Evolutionary conservation across 371 early-diverging fungal species (phyloP).

Genomic region (Mortierella sp.): DNA sequence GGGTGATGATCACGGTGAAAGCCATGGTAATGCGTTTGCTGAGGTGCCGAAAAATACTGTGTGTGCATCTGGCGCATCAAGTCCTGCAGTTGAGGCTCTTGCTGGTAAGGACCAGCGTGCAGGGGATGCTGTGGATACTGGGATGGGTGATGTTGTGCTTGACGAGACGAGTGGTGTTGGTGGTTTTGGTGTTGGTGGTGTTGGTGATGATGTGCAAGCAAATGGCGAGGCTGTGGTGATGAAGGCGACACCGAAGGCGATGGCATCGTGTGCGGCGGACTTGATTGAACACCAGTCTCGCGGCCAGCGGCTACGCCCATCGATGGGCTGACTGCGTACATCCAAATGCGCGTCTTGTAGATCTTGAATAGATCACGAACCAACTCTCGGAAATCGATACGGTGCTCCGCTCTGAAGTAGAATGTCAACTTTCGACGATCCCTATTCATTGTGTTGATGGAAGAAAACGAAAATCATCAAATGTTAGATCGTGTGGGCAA

Average conservation of each 20-base stretch:
- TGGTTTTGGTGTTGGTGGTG: constrained; percentile 2
- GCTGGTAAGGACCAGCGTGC: constrained; percentile 16
- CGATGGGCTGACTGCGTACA: constrained; percentile 71
- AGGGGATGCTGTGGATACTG: constrained; percentile 7
- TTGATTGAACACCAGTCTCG: constrained; percentile 4
- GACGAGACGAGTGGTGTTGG: constrained; percentile 13
- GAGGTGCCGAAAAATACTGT: constrained; percentile 20
- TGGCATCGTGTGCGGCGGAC: constrained; percentile 1
- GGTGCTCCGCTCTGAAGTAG: constrained; percentile 93
- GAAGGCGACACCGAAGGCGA: constrained; percentile 18
- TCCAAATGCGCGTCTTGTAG: constrained; percentile 99
- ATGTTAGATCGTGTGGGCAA: no score
- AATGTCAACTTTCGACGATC: constrained; percentile 96
- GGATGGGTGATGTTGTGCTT: constrained; percentile 10
- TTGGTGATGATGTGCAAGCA: not conserved
- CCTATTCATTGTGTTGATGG: no score
- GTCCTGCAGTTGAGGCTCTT: constrained; percentile 23
- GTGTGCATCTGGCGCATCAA: constrained; percentile 27
- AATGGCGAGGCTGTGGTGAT: constrained; percentile 12
- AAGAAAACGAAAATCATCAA: no score
- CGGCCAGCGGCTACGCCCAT: constrained; percentile 14
- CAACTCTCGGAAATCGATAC: constrained; percentile 98
- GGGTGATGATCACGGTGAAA: constrained; percentile 12
- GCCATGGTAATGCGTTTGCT: constrained; percentile 6
- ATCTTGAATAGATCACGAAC: constrained; percentile 98